Conservation (phyloP, 331 rosid genomes). For the Acacia concinna region DNA sequence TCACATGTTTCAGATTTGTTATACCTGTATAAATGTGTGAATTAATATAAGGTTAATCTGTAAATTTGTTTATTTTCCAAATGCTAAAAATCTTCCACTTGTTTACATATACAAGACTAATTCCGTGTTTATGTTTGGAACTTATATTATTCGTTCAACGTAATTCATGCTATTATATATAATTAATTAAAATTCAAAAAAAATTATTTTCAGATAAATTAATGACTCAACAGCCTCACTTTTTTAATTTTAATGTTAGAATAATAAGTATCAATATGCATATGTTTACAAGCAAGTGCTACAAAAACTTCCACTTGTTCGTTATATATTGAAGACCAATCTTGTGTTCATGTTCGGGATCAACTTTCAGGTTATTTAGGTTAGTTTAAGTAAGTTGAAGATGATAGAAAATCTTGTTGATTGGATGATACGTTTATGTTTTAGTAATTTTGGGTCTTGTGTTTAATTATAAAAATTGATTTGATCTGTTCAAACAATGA, state of each 20-base stretch:
- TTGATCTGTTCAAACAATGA: constrained; percentile 3
- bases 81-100: no score
- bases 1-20: background rate
- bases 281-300: background rate
- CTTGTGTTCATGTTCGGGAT: background rate
- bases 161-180: no score
- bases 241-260: background rate
- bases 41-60: no score
- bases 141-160: no score
- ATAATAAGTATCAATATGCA: no score
- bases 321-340: background rate
- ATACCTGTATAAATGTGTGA: no score
- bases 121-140: no score
- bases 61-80: no score
- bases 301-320: background rate
- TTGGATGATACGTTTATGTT: background rate
- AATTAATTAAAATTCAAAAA: no score
- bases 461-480: background rate
- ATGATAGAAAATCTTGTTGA: background rate
- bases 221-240: no score
- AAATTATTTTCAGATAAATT: no score
- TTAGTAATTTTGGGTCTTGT: constrained; percentile 11
- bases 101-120: no score
- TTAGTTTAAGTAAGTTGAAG: background rate
- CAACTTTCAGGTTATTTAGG: background rate